Base-by-base conservation (phyloP, 2,329 filamentous ascomycete species). In the Venturia nashicola region DNA sequence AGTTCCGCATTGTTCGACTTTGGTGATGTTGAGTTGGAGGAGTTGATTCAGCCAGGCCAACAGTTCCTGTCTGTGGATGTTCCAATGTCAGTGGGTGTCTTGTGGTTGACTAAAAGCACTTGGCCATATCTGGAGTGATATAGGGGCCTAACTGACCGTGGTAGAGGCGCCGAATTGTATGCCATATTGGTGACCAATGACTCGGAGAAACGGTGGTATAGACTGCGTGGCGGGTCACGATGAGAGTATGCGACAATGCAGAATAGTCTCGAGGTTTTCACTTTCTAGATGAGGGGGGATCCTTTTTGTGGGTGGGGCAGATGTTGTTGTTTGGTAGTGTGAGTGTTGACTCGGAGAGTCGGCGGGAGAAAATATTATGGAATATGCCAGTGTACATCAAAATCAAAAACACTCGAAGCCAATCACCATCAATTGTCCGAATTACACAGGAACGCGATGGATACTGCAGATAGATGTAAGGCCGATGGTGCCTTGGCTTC, bases 1-100 rank as follows among this genome's bases (percentile, higher is more conserved):
- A 73, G 93, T 97, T 76, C 94, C 94, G 40, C 93, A 97, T 83
- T 99, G 94, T 81, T 99, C 94, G 75, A 99, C 91, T 79, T 97
- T 97, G 72, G 83, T 97, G 72, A 99, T 86, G 80, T 97, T 99
- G 73, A 99, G 88, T 80, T 97, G 91, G 61, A 99, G 86, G 67
- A 99, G 89, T 83, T 90, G 93, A 83, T 99, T 99, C 69, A 97
- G 82, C 94, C 94, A 99, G 79, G 87, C 84, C 71, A 99, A 83
- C 71, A 99, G 86, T 81, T 99, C 94, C 80, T 99, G 94, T 82
- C 94, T 97, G 63, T 23, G n/a, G 8, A 36, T 3, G n/a, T 14
- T 46, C 8, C 14, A 23, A 12, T 36, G 43, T 46, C 42, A 57
- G 51, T 23, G 8, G 20, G 27, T 57, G 27, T 39, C 36, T 32